These are phyloP conservation scores for Nevesoporus exiguus DNA, from an alignment of 768 basidiomycete species.

Conservation along the genomic window DNA sequence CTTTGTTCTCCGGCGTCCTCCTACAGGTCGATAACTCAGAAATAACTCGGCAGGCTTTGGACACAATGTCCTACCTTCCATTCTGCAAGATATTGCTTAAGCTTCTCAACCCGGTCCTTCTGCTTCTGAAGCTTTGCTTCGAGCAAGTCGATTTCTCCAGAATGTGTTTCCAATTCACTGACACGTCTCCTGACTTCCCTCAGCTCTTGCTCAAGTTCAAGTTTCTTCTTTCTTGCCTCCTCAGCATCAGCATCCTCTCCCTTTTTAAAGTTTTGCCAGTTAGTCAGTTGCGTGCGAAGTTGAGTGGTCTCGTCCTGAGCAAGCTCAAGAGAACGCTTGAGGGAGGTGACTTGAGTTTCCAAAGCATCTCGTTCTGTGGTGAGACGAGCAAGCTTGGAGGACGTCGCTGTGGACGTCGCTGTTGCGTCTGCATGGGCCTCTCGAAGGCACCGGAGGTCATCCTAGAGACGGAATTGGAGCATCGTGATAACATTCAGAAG, in stretches of 20 bases:
- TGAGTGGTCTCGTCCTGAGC: conserved; percentile 52
- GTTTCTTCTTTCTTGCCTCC: conserved; percentile 47
- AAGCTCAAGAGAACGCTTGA: conserved; percentile 56
- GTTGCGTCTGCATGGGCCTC: conserved; percentile 50
- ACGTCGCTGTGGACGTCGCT: conserved; percentile 42
- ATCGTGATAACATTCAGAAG: not conserved
- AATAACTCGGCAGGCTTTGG: not conserved
- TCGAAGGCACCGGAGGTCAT: conserved; percentile 41
- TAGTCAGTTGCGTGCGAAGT: conserved; percentile 59
- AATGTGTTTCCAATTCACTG: conserved; percentile 27
- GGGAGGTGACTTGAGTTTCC: conserved; percentile 47
- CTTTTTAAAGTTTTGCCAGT: conserved; percentile 66
- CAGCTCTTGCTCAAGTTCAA: conserved; percentile 54
- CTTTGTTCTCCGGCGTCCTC: conserved; percentile 36
- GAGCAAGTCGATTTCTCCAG: conserved; percentile 26
- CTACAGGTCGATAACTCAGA: conserved; percentile 28
- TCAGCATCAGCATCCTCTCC: conserved; percentile 61
- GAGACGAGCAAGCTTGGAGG: conserved; percentile 54
- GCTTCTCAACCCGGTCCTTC: conserved; percentile 39
- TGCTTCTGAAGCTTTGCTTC: conserved; percentile 42
- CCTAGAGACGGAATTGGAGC: conserved; percentile 23
- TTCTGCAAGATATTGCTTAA: conserved; percentile 38
- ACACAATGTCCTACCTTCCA: conserved; percentile 42
- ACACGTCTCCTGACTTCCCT: conserved; percentile 41
- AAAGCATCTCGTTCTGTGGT: conserved; percentile 57